Conservation (phyloP, 2,329 filamentous ascomycete species). For the Cryphonectria japonica region DNA sequence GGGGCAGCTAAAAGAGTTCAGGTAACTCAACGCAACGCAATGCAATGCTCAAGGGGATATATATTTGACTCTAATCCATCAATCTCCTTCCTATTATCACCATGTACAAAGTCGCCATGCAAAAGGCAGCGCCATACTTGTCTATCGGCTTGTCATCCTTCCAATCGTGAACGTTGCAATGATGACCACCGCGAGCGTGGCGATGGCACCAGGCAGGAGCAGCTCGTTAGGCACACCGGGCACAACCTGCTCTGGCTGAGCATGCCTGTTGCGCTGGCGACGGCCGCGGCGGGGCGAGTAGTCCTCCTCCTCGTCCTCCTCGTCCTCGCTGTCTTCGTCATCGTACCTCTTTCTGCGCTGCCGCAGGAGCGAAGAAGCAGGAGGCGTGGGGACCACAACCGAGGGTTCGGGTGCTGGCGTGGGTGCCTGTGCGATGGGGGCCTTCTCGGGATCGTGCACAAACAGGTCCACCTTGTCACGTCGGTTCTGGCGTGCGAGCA, state of each 20-base stretch:
- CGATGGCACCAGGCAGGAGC: constrained; percentile 89
- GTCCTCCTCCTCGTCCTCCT: constrained; percentile 44
- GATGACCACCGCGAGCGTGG: constrained; percentile 93
- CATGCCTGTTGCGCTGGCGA: constrained; percentile 40
- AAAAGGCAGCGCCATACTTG: neutral
- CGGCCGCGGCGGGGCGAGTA: constrained; percentile 48
- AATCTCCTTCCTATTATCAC: neutral
- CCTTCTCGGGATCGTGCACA: constrained; percentile 89
- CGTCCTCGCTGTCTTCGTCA: constrained; percentile 53
- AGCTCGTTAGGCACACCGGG: constrained; percentile 92
- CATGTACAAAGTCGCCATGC: neutral
- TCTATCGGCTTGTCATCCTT: constrained; percentile 62
- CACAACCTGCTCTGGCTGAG: constrained; percentile 71
- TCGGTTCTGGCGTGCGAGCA: constrained; percentile 74
- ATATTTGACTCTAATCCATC: constrained; percentile 1
- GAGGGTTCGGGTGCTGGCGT: constrained; percentile 45
- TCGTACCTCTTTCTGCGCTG: constrained; percentile 52
- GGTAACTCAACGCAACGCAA: neutral
- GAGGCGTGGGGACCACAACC: constrained; percentile 48
- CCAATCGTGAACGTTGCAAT: constrained; percentile 89
- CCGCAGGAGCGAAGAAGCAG: constrained; percentile 53
- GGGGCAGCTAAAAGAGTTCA: neutral
- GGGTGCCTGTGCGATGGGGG: constrained; percentile 71
- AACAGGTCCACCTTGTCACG: constrained; percentile 97
- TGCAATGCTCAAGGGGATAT: constrained; percentile 12